Percentiles rank a stretch among this genome's conserved stretches.
Conservation (phyloP, 768 basidiomycete species). For the Collybia sordida region DNA sequence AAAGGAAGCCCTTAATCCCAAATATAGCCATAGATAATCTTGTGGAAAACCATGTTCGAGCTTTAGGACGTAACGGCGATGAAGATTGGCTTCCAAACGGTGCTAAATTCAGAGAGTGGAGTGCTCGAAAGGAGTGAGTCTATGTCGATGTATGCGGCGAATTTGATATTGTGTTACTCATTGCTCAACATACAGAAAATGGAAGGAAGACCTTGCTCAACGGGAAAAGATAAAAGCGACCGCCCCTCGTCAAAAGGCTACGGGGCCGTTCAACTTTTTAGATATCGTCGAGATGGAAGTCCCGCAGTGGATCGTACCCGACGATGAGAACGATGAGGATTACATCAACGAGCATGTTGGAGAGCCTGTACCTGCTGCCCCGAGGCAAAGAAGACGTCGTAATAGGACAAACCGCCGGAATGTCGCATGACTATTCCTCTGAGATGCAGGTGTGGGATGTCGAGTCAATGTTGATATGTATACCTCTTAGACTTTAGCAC, state of each 20-base stretch:
- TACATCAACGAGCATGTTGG: slow-evolving; percentile 2
- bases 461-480: neutral
- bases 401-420: neutral
- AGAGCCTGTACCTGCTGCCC: neutral
- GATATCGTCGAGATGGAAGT: slow-evolving; percentile 2
- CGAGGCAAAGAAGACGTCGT: neutral
- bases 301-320: slow-evolving; percentile 3
- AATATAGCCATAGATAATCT: slow-evolving; percentile 63
- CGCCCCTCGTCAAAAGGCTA: neutral
- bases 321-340: slow-evolving; percentile 8
- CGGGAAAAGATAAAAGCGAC: slow-evolving; percentile 16
- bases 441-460: neutral
- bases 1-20: slow-evolving; percentile 50
- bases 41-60: slow-evolving; percentile 60
- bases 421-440: neutral
- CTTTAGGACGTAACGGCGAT: slow-evolving; percentile 40
- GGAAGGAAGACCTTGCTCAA: slow-evolving; percentile 28
- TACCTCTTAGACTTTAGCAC: too few relatives aligned
- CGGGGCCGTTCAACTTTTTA: neutral
- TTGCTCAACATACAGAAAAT: slow-evolving; percentile 29
- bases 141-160: neutral
- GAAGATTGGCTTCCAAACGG: slow-evolving; percentile 57
- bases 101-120: slow-evolving; percentile 48
- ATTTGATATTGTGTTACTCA: too few relatives aligned
- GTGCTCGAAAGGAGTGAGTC: slow-evolving; percentile 52